Evolutionary conservation across 2,329 filamentous ascomycete species (phyloP).

Genomic region (Huntiella omanensis): DNA sequence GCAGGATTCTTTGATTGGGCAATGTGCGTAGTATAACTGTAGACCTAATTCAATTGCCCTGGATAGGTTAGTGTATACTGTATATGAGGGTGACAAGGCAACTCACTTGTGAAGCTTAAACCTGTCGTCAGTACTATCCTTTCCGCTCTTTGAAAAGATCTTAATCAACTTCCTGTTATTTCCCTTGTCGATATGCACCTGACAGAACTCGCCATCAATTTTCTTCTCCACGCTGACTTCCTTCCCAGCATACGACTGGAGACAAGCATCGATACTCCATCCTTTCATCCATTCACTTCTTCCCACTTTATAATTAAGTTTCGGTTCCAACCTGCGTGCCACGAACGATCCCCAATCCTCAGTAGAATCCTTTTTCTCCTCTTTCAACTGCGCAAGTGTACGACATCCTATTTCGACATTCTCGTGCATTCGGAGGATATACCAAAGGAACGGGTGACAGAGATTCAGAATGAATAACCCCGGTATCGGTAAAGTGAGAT

Average conservation of each 20-base stretch:
- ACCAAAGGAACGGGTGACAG: constrained; percentile 52
- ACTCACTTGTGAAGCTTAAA: constrained; percentile 35
- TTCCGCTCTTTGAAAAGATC: constrained; percentile 85
- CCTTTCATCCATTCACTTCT: constrained; percentile 46
- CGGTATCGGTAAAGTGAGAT: constrained; percentile 47
- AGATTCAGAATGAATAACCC: constrained; percentile 31
- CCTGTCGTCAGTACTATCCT: constrained; percentile 65
- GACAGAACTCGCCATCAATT: constrained; percentile 78
- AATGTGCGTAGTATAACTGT: constrained; percentile 36
- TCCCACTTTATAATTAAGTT: constrained; percentile 43
- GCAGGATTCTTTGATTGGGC: constrained; percentile 43
- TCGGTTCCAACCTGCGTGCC: constrained; percentile 27
- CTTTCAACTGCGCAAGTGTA: constrained; percentile 26
- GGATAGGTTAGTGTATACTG: not conserved
- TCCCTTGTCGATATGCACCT: constrained; percentile 59
- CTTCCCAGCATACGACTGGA: constrained; percentile 39
- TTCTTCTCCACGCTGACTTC: constrained; percentile 59
- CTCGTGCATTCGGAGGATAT: constrained; percentile 50
- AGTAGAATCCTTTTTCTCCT: not conserved
- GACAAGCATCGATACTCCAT: constrained; percentile 55
- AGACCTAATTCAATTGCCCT: constrained; percentile 46
- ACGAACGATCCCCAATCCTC: constrained; percentile 12
- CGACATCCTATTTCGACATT: constrained; percentile 42
- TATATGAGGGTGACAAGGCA: too few relatives aligned
- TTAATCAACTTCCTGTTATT: constrained; percentile 39